A percentile compares a stretch with the other conserved stretches of the same genome.
Conservation (phyloP, 2,329 filamentous ascomycete species). For the Leptographium galeiforme region DNA sequence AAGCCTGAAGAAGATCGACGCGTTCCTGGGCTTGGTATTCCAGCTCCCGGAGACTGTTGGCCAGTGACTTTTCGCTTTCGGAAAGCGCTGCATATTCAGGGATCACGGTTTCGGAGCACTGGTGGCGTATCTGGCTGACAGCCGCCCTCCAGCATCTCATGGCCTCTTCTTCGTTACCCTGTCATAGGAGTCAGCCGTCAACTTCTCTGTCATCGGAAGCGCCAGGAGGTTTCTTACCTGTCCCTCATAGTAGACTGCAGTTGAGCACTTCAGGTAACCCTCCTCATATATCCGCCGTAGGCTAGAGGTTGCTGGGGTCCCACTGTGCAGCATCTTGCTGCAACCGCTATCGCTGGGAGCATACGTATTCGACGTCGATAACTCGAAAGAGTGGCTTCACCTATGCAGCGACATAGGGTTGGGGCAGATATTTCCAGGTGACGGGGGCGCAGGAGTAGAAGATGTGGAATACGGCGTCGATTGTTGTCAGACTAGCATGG, state of each 20-base stretch:
- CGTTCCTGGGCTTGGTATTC: conserved; percentile 89
- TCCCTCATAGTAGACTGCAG: conserved; percentile 89
- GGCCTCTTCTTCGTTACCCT: conserved; percentile 88
- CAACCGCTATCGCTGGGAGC: conserved; percentile 5
- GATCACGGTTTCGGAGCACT: conserved; percentile 51
- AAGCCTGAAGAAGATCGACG: conserved; percentile 73
- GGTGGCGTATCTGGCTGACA: conserved; percentile 77
- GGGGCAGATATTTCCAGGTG: neutral
- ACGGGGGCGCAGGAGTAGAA: too few species aligned
- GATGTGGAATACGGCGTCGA: neutral
- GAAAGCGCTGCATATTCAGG: conserved; percentile 26
- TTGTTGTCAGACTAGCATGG: neutral
- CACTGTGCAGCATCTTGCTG: conserved; percentile 39
- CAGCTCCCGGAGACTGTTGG: conserved; percentile 68
- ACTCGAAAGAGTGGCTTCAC: neutral
- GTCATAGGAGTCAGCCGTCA: neutral
- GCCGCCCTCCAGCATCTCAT: conserved; percentile 81
- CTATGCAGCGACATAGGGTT: neutral
- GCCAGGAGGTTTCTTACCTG: conserved; percentile 41
- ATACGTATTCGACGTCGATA: conserved; percentile 3
- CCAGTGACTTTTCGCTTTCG: conserved; percentile 72
- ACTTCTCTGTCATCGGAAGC: neutral
- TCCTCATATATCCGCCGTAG: conserved; percentile 98
- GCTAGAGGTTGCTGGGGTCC: conserved; percentile 40
- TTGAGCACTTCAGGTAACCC: conserved; percentile 87